A percentile compares a stretch with the other conserved stretches of the same genome.
These are phyloP conservation scores for Naganishia cerealis DNA, from an alignment of 1,284 basidiomycete species.

Conservation along the genomic window DNA sequence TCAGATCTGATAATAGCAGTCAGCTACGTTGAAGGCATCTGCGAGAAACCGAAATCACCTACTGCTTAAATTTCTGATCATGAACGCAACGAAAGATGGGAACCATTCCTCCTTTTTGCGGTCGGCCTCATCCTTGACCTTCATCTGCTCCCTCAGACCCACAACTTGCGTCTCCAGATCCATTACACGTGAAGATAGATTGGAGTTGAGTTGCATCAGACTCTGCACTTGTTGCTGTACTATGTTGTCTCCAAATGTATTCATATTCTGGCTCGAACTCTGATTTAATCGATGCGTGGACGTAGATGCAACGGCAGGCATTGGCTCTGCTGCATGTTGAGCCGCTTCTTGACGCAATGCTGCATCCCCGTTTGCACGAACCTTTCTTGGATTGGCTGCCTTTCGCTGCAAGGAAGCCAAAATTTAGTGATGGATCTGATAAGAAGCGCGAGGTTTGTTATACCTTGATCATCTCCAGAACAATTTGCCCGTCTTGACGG, in stretches of 20 bases:
- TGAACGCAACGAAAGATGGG: constrained; percentile 14
- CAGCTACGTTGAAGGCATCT: not conserved
- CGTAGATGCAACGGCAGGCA: constrained; percentile 43
- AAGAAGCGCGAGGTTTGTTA: constrained; percentile 11
- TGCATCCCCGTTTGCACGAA: constrained; percentile 8
- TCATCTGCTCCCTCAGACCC: constrained; percentile 45
- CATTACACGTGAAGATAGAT: constrained; percentile 4
- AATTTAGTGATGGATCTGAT: not conserved
- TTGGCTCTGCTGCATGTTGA: constrained; percentile 59
- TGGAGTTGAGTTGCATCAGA: constrained; percentile 26
- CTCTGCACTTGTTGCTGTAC: constrained; percentile 24
- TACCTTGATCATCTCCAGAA: constrained; percentile 84
- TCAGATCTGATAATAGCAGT: constrained; percentile 7
- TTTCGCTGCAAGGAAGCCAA: constrained; percentile 61
- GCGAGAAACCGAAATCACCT: not conserved
- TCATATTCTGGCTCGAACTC: not conserved
- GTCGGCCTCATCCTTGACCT: constrained; percentile 42
- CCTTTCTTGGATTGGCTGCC: constrained; percentile 61
- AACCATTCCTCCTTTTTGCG: constrained; percentile 25
- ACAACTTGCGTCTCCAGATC: constrained; percentile 36
- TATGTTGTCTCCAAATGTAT: constrained; percentile 14
- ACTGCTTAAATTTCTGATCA: constrained; percentile 21
- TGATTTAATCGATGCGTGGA: not conserved
- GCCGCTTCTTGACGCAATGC: constrained; percentile 23
- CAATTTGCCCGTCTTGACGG: constrained; percentile 76